phyloP scores from a whole-genome alignment of 2,329 filamentous ascomycete genomes.

The Beauveria pseudobassiana region DNA sequence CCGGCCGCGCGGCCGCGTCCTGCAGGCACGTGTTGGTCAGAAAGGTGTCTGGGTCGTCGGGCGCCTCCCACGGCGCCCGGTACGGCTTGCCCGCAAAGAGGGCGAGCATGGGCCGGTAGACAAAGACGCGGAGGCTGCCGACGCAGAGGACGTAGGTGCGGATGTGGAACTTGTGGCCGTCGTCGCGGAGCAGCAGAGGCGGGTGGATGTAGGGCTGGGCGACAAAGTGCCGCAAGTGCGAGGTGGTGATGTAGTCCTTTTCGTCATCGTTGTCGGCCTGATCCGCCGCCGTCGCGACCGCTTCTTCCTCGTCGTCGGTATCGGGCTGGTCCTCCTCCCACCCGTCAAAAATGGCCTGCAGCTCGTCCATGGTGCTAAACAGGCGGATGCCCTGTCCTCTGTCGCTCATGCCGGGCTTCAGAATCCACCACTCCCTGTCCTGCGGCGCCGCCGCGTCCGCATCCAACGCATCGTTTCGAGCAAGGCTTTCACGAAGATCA shows the following conservation, averaged over 20 bases:
- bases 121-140: slow-evolving; percentile 71
- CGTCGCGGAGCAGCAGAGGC: slow-evolving; percentile 61
- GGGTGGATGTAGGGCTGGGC: slow-evolving; percentile 92
- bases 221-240: slow-evolving; percentile 90
- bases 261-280: slow-evolving; percentile 22
- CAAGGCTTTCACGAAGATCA: slow-evolving; percentile 73
- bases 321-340: slow-evolving; percentile 71
- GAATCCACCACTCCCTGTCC: slow-evolving; percentile 82
- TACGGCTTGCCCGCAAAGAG: slow-evolving; percentile 80
- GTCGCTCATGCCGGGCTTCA: slow-evolving; percentile 97
- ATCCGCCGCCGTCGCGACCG: slow-evolving; percentile 24
- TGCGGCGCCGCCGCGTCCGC: slow-evolving; percentile 14
- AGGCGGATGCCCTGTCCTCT: slow-evolving; percentile 86
- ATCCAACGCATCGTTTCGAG: slow-evolving; percentile 43
- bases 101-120: slow-evolving; percentile 87
- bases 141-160: slow-evolving; percentile 81
- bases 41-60: slow-evolving; percentile 58
- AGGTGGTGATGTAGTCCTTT: slow-evolving; percentile 63
- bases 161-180: slow-evolving; percentile 85
- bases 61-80: slow-evolving; percentile 49
- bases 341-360: slow-evolving; percentile 82
- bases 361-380: slow-evolving; percentile 75
- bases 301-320: slow-evolving; percentile 57
- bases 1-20: slow-evolving; percentile 42
- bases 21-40: slow-evolving; percentile 96